Percentiles rank a stretch among this genome's conserved stretches.
These are phyloP conservation scores for Pichia kluyveri DNA, from an alignment of 805 yeast species.

Conservation along the genomic window DNA sequence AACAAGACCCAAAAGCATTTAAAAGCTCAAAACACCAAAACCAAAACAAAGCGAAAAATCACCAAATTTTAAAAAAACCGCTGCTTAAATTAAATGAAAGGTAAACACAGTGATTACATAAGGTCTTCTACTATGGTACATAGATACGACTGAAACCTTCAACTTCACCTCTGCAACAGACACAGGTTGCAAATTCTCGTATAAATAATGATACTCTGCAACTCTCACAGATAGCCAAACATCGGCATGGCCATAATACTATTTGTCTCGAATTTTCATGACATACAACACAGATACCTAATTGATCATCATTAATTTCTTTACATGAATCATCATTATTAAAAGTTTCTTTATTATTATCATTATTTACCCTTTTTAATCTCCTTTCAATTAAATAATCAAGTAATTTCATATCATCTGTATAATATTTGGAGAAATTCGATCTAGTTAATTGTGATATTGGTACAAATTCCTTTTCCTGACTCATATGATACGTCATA, in stretches of 20 bases:
- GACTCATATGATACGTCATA: slow-evolving; percentile 21
- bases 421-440: slow-evolving; percentile 16
- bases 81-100: neutral
- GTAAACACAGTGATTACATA: neutral
- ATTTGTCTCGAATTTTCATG: slow-evolving; percentile 65
- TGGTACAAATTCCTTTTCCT: neutral
- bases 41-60: neutral
- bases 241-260: slow-evolving; percentile 88
- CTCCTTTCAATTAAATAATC: slow-evolving; percentile 20
- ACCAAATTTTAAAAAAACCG: neutral
- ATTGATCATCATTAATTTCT: slow-evolving; percentile 25
- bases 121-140: slow-evolving; percentile 32
- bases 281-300: slow-evolving; percentile 69
- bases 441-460: slow-evolving; percentile 21
- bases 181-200: slow-evolving; percentile 70
- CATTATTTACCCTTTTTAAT: neutral
- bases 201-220: slow-evolving; percentile 69
- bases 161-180: slow-evolving; percentile 73
- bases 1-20: too few species aligned
- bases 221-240: slow-evolving; percentile 79
- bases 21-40: too few species aligned
- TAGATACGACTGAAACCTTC: slow-evolving; percentile 55
- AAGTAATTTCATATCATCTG: slow-evolving; percentile 17
- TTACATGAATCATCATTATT: neutral
- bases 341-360: neutral